Evolutionary conservation across 2,329 filamentous ascomycete species (phyloP), one percentile per base, ranked within the genome.

Genomic region (Colletotrichum cuscutae): DNA sequence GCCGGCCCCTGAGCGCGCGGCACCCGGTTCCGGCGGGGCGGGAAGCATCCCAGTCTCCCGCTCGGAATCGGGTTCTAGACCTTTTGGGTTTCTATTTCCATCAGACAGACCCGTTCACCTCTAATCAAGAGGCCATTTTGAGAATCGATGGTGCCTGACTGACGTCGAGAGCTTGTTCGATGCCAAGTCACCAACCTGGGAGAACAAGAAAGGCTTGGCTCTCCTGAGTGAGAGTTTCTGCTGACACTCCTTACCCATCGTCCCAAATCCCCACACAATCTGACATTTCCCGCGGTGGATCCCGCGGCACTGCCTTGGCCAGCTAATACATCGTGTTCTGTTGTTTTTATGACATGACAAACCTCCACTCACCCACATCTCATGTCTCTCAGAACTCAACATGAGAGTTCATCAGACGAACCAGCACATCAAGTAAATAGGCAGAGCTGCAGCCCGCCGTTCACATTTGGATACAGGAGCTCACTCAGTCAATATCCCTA

Each of bases 11-110:
- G 32, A 11, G 26, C 9, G 32, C 71, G 60, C 71, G 60, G 60
- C 70, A 65, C 56, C 52, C n/a, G 15, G 46, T 53, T 53, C 65
- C 65, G 65, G 37, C 24, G 53, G 30, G 65, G 28, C 37, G 65
- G 30, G 30, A 59, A 4, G 7, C 58, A 68, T 32, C 42, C 65
- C 26, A n/a, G 37, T 28, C 49, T 56, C 28, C 66, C 60, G 54
- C 4, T 32, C 30, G 46, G 46, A 49, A 49, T 49, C n/a, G 24
- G n/a, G n/a, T 54, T 70, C 59, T 60, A 30, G 65, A 72, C 65
- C 30, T 32, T 15, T n/a, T 3, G 11, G 35, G 4, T 13, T 46
- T 11, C 24, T 19, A 46, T 28, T 22, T 13, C n/a, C 15, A 30
- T 15, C 52, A 24, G 3, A 49, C 42, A 49, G 19, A n/a, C 15